Evolutionary conservation across 768 basidiomycete species (phyloP).

Genomic region (Lepiota brunneoincarnata): DNA sequence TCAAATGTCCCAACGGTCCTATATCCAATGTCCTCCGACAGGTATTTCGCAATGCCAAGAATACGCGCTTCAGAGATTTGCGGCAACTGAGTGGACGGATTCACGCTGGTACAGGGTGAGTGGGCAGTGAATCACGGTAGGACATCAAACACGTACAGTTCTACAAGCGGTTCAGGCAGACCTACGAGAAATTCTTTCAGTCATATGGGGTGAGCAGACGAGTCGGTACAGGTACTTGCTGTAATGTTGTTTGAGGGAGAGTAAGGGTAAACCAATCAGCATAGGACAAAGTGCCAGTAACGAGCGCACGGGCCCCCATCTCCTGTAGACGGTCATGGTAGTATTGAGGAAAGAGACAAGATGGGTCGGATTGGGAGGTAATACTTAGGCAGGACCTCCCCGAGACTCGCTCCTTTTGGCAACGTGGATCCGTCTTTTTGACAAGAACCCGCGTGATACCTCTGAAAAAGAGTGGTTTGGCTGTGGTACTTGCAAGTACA

Average conservation of each 20-base stretch:
- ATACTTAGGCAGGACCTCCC: conserved; percentile 2
- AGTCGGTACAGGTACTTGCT: conserved; percentile 29
- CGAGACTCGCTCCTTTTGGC: conserved; percentile 3
- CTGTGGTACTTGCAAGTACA: neutral
- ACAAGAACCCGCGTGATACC: neutral
- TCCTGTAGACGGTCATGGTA: conserved; percentile 25
- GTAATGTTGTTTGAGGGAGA: conserved; percentile 47
- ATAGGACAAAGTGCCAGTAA: conserved; percentile 53
- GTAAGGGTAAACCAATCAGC: conserved; percentile 45
- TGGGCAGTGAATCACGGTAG: neutral
- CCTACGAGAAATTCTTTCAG: conserved; percentile 30
- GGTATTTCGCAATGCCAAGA: conserved; percentile 56
- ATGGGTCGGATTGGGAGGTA: neutral
- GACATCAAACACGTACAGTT: conserved; percentile 38
- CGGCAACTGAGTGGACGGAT: conserved; percentile 56
- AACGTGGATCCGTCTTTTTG: conserved; percentile 3
- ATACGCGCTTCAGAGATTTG: conserved; percentile 74
- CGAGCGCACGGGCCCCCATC: conserved; percentile 63
- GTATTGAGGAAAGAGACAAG: conserved; percentile 5
- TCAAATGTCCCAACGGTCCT: conserved; percentile 89
- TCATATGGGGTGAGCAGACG: neutral
- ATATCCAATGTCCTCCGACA: conserved; percentile 88
- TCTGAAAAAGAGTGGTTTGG: neutral
- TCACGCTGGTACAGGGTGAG: conserved; percentile 22
- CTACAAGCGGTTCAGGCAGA: conserved; percentile 54